Evolutionary conservation across 176 grass and related monocot genomes (phyloP).

Genomic region (Phragmites australis): DNA sequence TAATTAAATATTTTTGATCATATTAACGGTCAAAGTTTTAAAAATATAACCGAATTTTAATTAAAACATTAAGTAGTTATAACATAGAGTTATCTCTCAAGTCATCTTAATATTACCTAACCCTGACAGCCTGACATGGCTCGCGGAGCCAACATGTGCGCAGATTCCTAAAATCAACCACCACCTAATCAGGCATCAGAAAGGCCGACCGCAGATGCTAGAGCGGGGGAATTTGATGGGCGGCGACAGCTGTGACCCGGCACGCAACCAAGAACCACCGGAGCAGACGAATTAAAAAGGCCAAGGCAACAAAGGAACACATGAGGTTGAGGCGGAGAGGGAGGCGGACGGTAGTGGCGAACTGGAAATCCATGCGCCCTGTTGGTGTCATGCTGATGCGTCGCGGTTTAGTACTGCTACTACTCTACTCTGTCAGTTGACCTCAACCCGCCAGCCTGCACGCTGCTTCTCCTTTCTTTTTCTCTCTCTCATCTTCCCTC

Average conservation of each 20-base stretch:
- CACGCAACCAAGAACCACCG: slow-evolving; percentile 27
- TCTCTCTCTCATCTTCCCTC: not conserved
- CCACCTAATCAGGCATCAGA: not conserved
- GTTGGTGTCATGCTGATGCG: slow-evolving; percentile 20
- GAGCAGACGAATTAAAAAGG: not conserved
- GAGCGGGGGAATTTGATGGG: slow-evolving; percentile 30
- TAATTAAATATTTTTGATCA: no score
- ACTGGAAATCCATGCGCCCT: slow-evolving; percentile 2
- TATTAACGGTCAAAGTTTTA: no score
- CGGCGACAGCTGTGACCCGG: slow-evolving; percentile 40
- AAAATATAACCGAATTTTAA: no score
- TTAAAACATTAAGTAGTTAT: no score
- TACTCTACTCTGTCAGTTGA: slow-evolving; percentile 46
- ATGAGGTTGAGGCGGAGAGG: not conserved
- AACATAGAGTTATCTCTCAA: no score
- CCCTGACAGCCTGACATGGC: not conserved
- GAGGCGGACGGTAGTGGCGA: slow-evolving; percentile 31
- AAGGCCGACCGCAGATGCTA: slow-evolving; percentile 10
- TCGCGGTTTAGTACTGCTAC: slow-evolving; percentile 11
- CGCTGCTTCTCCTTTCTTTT: not conserved
- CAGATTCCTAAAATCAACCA: slow-evolving; percentile 28
- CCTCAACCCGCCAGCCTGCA: slow-evolving; percentile 10
- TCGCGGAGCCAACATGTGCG: slow-evolving; percentile 5
- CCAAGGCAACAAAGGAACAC: slow-evolving; percentile 1
- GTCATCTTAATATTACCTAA: no score